Percentiles rank a stretch among this genome's conserved stretches.
Evolutionary conservation across 208 protist genomes (phyloP).

Genomic region (Trypanosomatidae sp.): DNA sequence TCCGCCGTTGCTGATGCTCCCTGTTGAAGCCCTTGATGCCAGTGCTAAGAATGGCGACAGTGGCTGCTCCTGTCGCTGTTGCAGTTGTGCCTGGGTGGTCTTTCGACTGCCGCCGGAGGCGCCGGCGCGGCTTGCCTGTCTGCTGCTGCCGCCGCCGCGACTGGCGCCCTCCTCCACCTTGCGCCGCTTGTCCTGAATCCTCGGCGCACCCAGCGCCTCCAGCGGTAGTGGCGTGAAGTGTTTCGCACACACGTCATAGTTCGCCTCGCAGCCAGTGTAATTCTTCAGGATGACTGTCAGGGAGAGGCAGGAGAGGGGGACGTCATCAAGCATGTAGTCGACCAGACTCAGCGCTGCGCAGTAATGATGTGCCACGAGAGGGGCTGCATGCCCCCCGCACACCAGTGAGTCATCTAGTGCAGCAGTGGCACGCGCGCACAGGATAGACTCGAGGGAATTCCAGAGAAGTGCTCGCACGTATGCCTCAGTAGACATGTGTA

Average conservation of each 20-base stretch:
- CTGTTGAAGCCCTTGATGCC: background rate
- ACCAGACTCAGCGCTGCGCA: constrained; percentile 43
- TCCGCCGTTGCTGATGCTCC: background rate
- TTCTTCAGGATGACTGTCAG: constrained; percentile 49
- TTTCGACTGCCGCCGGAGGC: background rate
- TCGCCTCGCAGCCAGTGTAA: constrained; percentile 62
- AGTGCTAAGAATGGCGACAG: constrained; percentile 10
- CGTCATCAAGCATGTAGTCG: constrained; percentile 46
- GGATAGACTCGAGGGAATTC: constrained; percentile 29
- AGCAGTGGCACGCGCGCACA: background rate
- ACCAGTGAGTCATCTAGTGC: background rate
- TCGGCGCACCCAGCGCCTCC: constrained; percentile 14
- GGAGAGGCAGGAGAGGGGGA: constrained; percentile 46
- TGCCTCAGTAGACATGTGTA: constrained; percentile 11
- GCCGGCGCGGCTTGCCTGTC: background rate
- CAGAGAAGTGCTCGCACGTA: constrained; percentile 43
- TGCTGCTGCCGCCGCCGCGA: background rate
- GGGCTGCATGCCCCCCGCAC: background rate
- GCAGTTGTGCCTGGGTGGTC: background rate
- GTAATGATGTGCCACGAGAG: constrained; percentile 30
- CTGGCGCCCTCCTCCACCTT: background rate
- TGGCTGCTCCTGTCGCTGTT: background rate
- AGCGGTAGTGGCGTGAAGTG: constrained; percentile 39
- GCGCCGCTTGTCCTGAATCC: constrained; percentile 12
- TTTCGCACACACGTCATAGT: constrained; percentile 41